Evolutionary conservation across 164 flowering plant species (phyloP).

Genomic region (Vitis riparia): DNA sequence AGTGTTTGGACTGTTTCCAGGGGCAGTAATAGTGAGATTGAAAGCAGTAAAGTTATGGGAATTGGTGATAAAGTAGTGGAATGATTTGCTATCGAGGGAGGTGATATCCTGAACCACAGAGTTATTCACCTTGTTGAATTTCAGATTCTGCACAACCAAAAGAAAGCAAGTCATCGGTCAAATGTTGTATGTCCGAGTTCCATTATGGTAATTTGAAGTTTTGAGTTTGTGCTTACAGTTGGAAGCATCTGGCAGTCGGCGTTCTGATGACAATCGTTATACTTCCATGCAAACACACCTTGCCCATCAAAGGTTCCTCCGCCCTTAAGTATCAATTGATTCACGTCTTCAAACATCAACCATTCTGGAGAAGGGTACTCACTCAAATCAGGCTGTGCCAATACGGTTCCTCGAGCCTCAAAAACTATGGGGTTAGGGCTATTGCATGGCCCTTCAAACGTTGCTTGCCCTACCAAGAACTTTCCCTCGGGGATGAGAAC

Average conservation of each 20-base stretch:
- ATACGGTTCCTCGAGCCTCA: conserved; percentile 47
- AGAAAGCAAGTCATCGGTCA: no score
- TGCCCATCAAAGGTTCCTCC: conserved; percentile 53
- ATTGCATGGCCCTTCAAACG: conserved; percentile 55
- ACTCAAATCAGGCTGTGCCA: conserved; percentile 35
- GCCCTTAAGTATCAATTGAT: conserved; percentile 41
- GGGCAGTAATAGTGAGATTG: conserved; percentile 44
- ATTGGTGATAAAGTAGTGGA: conserved; percentile 32
- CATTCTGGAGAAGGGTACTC: conserved; percentile 29
- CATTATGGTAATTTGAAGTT: no score
- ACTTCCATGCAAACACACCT: conserved; percentile 38
- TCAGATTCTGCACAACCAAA: conserved; percentile 38
- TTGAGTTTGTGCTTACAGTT: conserved; percentile 16
- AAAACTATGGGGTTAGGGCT: conserved; percentile 26
- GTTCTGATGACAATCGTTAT: conserved; percentile 23
- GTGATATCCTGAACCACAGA: conserved; percentile 24
- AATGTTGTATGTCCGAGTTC: no score
- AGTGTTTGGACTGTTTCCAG: conserved; percentile 59
- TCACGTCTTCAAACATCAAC: conserved; percentile 35
- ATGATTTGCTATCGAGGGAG: conserved; percentile 39
- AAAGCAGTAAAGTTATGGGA: conserved; percentile 20
- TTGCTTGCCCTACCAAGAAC: conserved; percentile 30
- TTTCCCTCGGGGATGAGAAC: conserved; percentile 44
- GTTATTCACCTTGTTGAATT: conserved; percentile 27
- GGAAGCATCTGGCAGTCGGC: conserved; percentile 20